Base-by-base conservation (phyloP, 257 asterid species). In the Jacaranda copaia region DNA sequence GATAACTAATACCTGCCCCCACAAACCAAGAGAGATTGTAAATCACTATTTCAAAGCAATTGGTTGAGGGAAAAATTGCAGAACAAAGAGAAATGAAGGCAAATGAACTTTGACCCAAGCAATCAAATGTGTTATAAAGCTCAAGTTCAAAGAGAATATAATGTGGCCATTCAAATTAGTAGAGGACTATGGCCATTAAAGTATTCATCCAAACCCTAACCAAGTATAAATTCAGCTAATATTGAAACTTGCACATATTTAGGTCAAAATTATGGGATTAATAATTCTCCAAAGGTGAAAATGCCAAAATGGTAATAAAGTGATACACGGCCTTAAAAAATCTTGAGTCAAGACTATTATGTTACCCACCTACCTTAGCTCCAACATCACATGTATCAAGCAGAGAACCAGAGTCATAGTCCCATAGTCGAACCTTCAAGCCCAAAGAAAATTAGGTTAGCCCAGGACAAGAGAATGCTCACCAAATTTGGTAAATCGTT, bases 351-450 rank as follows among this genome's bases (percentile, higher is more conserved):
- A 79, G 49, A 73, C 68, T 60, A 63, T 38, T 57, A 68, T 64
- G 78, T 69, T 84, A 80, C 87, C 86, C 79, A 74, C 84, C 65
- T 88, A 91, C 98, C 91, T 88, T 76, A 57, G 85, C 80, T 67
- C 94, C 91, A 72, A 90, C 88, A 74, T 79, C 82, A 73, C 93
- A 91, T n/a, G 94, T 90, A 82, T 93, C 97, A 62, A 96, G 93
- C 83, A 96, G 93, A 85, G 88, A 81, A 65, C 99, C 98, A 78
- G 88, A 82, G 65, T 85, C 68, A 82, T 81, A 87, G 70, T 96
- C 96, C 98, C 99, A 96, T 71, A 96, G 80, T 25, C 98, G 97
- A 74, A 96, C 97, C 99, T 96, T 89, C 38, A 65, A 83, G 74
- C 40, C 38, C 16, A 48, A 38, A 39, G 53, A 32, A 66, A 25